Evolutionary conservation across 129 eudicot species (phyloP), one percentile per base, ranked within the genome.

Genomic region (Artemisia tridentata): DNA sequence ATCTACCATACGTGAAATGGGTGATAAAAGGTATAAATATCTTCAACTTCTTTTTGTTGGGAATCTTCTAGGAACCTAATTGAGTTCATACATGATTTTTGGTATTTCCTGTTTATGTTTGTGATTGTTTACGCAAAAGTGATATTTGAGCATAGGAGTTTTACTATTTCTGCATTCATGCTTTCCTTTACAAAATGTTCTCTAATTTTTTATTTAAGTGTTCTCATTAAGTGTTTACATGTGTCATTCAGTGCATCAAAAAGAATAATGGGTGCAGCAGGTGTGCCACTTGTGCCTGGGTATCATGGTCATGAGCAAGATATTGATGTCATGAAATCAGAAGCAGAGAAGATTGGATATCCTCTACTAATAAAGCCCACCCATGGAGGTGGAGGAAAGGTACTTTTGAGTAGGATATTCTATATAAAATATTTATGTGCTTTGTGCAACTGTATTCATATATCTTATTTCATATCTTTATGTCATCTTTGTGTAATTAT

Each of bases 301-400:
- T 93, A 93, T 82, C 99, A 93, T 74, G 99, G 99, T 57, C 67
- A 78, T 73, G 96, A 87, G 64, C 99, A 93, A 80, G 96, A 93
- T 90, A 77, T 89, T 84, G 79, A 90, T 68, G 71, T 85, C 25
- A 90, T 93, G 99, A 93, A 80, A 78, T 83, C 77, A 53, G 95
- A 93, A 88, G 99, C 99, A 65, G 99, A 90, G 57, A 87, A 90
- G 75, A 90, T 93, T 34, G 99, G 99, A 47, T 93, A 93, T 84
- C 99, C 99, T 68, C 55, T 93, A 72, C 71, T 93, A 65, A 93
- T 93, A 75, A 93, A 90, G 76, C 99, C 99, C 48, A 93, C 99
- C 34, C 99, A 93, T 81, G 99, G 99, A 78, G 99, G 99, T 70
- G 99, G 99, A 78, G 99, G 99, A 72, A 93, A 93, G 97, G 99